Evolutionary conservation across 306 rosid genomes (phyloP).

Genomic region (Fagus sylvatica): DNA sequence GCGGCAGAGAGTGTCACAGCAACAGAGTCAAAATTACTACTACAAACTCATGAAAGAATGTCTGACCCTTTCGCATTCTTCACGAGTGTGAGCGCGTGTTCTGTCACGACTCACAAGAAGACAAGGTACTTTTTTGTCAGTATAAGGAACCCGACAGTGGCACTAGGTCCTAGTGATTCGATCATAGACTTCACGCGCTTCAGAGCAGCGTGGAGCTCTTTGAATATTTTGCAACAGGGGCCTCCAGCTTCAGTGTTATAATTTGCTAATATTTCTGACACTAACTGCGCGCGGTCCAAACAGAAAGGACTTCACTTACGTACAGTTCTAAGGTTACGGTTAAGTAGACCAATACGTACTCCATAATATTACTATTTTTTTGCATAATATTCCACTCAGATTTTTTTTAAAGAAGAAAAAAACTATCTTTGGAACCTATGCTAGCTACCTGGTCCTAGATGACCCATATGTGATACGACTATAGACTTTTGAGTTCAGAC

Average conservation of each 20-base stretch:
- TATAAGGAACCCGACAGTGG: constrained; percentile 30
- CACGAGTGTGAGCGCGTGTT: constrained; percentile 43
- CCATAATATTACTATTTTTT: too few species aligned
- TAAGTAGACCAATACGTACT: neutral
- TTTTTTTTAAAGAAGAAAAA: too few species aligned
- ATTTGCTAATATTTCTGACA: neutral
- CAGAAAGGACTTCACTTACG: neutral
- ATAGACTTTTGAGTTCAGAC: too few species aligned
- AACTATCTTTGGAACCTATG: too few species aligned
- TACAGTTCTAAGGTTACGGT: neutral
- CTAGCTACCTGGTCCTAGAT: too few species aligned
- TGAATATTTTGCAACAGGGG: constrained; percentile 19
- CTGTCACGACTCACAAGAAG: neutral
- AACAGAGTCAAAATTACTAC: constrained; percentile 34
- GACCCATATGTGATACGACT: too few species aligned
- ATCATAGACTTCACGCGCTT: constrained; percentile 42
- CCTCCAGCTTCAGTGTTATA: neutral
- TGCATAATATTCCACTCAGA: too few species aligned
- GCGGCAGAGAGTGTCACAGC: constrained; percentile 12
- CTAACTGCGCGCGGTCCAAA: neutral
- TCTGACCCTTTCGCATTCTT: constrained; percentile 38
- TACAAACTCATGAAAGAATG: constrained; percentile 15
- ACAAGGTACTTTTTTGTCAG: constrained; percentile 54
- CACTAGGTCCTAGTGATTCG: constrained; percentile 33
- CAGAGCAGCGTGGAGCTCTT: constrained; percentile 39